Conservation (phyloP, 139 green algal genomes). For the Auxenochlorella pyrenoidosa region DNA sequence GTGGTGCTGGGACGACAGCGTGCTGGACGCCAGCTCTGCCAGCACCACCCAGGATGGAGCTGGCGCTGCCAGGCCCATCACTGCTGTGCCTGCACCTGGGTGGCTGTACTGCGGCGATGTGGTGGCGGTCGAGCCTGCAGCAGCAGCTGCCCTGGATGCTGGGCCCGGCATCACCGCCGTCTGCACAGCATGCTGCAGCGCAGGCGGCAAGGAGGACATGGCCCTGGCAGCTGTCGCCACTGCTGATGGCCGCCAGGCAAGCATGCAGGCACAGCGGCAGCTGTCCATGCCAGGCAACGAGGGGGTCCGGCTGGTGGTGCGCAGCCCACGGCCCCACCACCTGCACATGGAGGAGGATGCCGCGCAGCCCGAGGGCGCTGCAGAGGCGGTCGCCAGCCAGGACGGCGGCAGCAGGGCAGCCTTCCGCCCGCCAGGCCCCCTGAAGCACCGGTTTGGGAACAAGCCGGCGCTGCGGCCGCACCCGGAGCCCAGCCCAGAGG, state of each 20-base stretch:
- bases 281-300: background rate
- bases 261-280: background rate
- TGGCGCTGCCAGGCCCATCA: background rate
- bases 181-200: background rate
- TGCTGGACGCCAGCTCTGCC: background rate
- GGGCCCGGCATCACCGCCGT: background rate
- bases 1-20: constrained; percentile 30
- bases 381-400: background rate
- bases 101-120: constrained; percentile 31
- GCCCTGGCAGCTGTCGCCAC: background rate
- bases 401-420: background rate
- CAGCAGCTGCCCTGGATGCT: background rate
- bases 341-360: background rate
- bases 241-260: background rate
- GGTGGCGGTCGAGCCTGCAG: background rate
- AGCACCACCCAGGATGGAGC: too few species aligned
- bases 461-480: background rate
- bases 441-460: constrained; percentile 30
- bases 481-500: background rate
- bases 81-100: background rate
- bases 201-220: background rate
- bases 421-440: constrained; percentile 25
- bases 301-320: constrained; percentile 19
- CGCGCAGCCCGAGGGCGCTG: background rate
- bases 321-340: constrained; percentile 8